Conservation (phyloP, 2,329 filamentous ascomycete genomes). For the Aspergillus arachidicola region DNA sequence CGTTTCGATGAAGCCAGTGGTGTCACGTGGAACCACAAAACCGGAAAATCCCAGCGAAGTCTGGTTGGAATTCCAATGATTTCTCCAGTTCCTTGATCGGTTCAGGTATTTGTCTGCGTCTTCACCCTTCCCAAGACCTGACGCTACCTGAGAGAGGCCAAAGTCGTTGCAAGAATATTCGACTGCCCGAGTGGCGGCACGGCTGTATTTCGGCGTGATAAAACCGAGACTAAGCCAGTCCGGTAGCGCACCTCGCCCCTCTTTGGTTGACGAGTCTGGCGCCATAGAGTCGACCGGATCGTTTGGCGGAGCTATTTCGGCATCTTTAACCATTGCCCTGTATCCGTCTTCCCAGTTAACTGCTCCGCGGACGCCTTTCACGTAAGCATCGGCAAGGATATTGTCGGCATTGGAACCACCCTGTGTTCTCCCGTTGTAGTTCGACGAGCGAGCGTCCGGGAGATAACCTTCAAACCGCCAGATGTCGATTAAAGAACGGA, state of each 20-base stretch:
- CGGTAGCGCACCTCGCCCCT: conserved; percentile 68
- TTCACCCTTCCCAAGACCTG: conserved; percentile 53
- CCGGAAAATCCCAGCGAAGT: conserved; percentile 63
- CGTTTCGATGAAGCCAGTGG: conserved; percentile 52
- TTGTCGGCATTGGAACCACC: conserved; percentile 73
- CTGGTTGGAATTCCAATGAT: conserved; percentile 67
- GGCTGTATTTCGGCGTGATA: conserved; percentile 63
- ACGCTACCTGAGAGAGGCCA: conserved; percentile 65
- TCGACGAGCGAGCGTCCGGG: conserved; percentile 67
- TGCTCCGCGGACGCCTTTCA: conserved; percentile 63
- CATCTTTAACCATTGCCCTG: conserved; percentile 67
- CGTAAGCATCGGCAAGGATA: conserved; percentile 70
- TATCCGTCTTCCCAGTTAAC: conserved; percentile 68
- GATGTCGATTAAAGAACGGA: conserved; percentile 69
- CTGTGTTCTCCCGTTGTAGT: conserved; percentile 70
- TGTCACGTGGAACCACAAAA: conserved; percentile 65
- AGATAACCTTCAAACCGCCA: conserved; percentile 67
- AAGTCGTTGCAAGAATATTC: conserved; percentile 74
- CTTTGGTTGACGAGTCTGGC: conserved; percentile 63
- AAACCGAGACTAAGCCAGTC: conserved; percentile 69
- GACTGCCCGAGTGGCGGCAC: conserved; percentile 66
- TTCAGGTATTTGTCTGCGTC: conserved; percentile 63
- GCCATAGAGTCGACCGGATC: conserved; percentile 58
- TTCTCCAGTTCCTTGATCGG: conserved; percentile 69
- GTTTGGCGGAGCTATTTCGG: conserved; percentile 63